These are phyloP conservation scores for Penicillium paneum DNA, from an alignment of 2,329 filamentous ascomycete genomes.

Conservation along the genomic window DNA sequence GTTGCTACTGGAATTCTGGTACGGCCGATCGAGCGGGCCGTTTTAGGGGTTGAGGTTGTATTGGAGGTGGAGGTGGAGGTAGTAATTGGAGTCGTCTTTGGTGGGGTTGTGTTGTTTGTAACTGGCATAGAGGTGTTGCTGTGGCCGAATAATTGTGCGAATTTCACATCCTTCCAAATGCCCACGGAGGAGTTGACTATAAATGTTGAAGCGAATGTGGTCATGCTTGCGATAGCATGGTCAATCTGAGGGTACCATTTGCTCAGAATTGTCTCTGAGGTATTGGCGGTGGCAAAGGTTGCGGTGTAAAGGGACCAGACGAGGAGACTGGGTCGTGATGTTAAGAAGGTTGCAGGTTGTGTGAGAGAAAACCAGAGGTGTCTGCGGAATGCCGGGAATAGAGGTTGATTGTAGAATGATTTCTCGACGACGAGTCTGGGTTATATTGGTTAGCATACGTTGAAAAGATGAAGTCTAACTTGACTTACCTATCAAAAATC, in stretches of 20 bases:
- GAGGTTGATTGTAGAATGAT: slow-evolving; percentile 35
- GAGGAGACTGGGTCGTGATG: slow-evolving; percentile 41
- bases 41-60: slow-evolving; percentile 16
- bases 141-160: slow-evolving; percentile 67
- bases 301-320: slow-evolving; percentile 66
- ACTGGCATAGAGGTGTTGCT: slow-evolving; percentile 13
- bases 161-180: slow-evolving; percentile 78
- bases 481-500: slow-evolving; percentile 70
- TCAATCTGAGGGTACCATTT: slow-evolving; percentile 48
- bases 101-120: slow-evolving; percentile 5
- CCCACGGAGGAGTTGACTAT: slow-evolving; percentile 74
- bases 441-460: slow-evolving; percentile 11
- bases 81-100: slow-evolving; percentile 3
- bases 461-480: background rate
- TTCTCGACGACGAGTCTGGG: slow-evolving; percentile 43
- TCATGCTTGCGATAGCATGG: slow-evolving; percentile 65
- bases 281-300: slow-evolving; percentile 84
- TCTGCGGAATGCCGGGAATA: slow-evolving; percentile 32
- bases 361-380: slow-evolving; percentile 37
- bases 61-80: slow-evolving; percentile 13
- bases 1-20: slow-evolving; percentile 47
- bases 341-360: slow-evolving; percentile 38
- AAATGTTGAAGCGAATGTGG: slow-evolving; percentile 75
- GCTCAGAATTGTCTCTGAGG: slow-evolving; percentile 73
- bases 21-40: slow-evolving; percentile 28